phyloP scores from a whole-genome alignment of 1,284 basidiomycete species.

The Ceratobasidium sp. region DNA sequence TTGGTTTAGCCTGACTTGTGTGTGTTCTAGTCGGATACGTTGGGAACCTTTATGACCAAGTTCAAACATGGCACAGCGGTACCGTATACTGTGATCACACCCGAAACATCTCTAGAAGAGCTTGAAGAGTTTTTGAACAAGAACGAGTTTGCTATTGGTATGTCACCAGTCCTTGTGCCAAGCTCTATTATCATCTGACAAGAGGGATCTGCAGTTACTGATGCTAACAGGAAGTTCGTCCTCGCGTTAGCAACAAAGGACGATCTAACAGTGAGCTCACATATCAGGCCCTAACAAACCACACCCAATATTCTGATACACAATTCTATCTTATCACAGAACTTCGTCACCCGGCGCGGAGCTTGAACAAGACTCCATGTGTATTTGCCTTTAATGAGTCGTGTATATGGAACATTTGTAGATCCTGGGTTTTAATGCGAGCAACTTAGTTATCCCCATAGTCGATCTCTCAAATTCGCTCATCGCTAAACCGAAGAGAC shows the following conservation, averaged over 20 bases:
- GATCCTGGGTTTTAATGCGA: conserved; percentile 25
- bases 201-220: conserved; percentile 74
- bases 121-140: conserved; percentile 79
- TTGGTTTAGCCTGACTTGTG: neutral
- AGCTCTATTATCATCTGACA: conserved; percentile 5
- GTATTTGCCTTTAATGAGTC: conserved; percentile 9
- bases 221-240: conserved; percentile 85
- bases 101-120: conserved; percentile 79
- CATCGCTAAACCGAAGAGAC: neutral
- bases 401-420: conserved; percentile 7
- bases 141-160: conserved; percentile 85
- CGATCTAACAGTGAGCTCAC: conserved; percentile 75
- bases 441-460: neutral
- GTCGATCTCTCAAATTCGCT: neutral
- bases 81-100: conserved; percentile 83
- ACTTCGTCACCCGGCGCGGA: conserved; percentile 51
- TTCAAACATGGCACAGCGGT: conserved; percentile 77
- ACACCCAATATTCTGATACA: conserved; percentile 50
- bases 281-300: no score
- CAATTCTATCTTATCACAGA: conserved; percentile 44
- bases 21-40: conserved; percentile 76
- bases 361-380: conserved; percentile 15
- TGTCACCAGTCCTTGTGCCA: conserved; percentile 50
- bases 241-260: conserved; percentile 84
- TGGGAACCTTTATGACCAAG: conserved; percentile 77